Evolutionary conservation across 2,329 filamentous ascomycete genomes (phyloP), one percentile per base, ranked within the genome.

Genomic region (Fusarium caatingaense): DNA sequence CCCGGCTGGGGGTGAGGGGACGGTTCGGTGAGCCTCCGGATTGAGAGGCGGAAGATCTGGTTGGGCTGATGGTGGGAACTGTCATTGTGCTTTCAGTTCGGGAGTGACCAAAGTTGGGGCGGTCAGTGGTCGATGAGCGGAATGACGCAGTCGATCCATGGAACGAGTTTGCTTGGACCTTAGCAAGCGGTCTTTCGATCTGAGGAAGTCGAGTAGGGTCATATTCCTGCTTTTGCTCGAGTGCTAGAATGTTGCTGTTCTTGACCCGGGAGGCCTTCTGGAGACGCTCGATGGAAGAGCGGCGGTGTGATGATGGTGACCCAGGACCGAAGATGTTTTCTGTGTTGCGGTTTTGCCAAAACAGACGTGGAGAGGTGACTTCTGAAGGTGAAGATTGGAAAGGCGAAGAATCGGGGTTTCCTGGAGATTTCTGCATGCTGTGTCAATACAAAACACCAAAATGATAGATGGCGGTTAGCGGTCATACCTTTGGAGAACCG

Each of bases 161-260:
- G 49, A 89, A 92, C 54, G 88, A 87, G 81, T 91, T 93, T 79
- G 88, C 89, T 81, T 93, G 92, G 75, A 93, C 84, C 78, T 90
- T 91, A 77, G 92, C 89, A 71, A 97, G 85, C 40, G 94, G 93
- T 68, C 94, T 89, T 82, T 98, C 93, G 66, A 97, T 87, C 63
- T 92, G 86, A 47, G 92, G 91, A 57, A 94, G 82, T 71, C 89
- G 88, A 59, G 91, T 87, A 28, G 94, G 93, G 79, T 98, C 93
- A 84, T 98, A 98, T 83, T 97, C 92, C 79, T 94, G 89, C 82
- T 94, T 94, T 78, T 94, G 92, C 82, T 98, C 94, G 58, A 94
- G 91, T 44, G 93, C 94, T 78, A 97, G 93, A 86, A 98, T 98
- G 83, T 91, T 97, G 87, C 95, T 98, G 84, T 97, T 98, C 86